Conservation (phyloP, 495 filamentous ascomycete species). For the Elaphomyces granulatus region DNA sequence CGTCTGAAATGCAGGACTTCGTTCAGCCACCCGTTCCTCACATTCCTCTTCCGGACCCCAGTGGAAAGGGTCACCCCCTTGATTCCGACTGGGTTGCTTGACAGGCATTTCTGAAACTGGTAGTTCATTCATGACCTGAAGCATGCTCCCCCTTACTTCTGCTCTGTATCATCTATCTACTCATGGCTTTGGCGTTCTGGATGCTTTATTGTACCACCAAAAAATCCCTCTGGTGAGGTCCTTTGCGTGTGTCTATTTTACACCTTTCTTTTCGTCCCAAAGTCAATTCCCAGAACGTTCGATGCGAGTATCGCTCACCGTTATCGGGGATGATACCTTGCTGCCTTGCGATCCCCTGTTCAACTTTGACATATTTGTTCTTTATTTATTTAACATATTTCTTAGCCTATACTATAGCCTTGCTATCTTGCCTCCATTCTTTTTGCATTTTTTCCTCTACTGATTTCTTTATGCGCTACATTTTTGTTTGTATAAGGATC, state of each 20-base stretch:
- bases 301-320: not conserved
- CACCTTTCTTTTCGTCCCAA: not conserved
- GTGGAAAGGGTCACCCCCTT: slow-evolving; percentile 36
- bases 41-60: slow-evolving; percentile 28
- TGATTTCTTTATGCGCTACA: not conserved
- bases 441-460: not conserved
- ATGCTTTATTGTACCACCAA: slow-evolving; percentile 20
- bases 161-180: slow-evolving; percentile 23
- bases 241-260: slow-evolving; percentile 3
- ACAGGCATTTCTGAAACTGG: slow-evolving; percentile 8
- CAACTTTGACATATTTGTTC: not conserved
- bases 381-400: not conserved
- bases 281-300: not conserved
- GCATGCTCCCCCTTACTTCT: no score
- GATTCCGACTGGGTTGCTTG: slow-evolving; percentile 46
- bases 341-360: not conserved
- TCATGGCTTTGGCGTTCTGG: slow-evolving; percentile 28
- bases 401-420: no score
- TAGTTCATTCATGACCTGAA: no score
- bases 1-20: slow-evolving; percentile 23
- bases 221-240: slow-evolving; percentile 9
- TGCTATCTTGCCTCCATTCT: not conserved
- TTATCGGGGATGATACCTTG: no score
- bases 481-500: not conserved
- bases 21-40: slow-evolving; percentile 28